Evolutionary conservation across 441 rosid genomes (phyloP).

Genomic region (Gossypium aridum): DNA sequence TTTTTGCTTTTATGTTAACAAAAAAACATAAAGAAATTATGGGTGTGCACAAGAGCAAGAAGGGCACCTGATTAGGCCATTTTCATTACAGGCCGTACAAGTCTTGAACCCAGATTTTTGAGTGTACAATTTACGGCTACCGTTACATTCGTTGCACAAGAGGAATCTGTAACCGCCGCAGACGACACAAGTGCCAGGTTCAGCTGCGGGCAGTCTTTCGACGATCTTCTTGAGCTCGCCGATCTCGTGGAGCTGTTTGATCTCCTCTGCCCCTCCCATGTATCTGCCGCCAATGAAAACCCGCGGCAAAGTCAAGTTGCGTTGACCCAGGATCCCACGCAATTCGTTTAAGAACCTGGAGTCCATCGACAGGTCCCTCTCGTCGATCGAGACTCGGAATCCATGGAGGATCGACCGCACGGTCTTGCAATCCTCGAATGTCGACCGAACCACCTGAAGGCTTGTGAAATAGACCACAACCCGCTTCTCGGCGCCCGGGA

Average conservation of each 20-base stretch:
- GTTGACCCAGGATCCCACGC: constrained; percentile 28
- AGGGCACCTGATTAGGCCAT: constrained; percentile 60
- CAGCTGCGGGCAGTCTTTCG: constrained; percentile 31
- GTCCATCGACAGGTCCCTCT: constrained; percentile 71
- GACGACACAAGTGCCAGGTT: constrained; percentile 26
- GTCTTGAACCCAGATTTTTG: constrained; percentile 45
- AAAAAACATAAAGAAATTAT: neutral
- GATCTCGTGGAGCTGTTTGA: constrained; percentile 47
- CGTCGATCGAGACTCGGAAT: constrained; percentile 53
- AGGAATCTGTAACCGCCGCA: constrained; percentile 47
- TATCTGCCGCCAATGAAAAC: constrained; percentile 54
- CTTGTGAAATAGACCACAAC: constrained; percentile 59
- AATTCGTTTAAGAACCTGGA: constrained; percentile 41
- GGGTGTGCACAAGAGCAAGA: constrained; percentile 40
- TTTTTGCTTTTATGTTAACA: neutral
- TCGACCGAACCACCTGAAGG: constrained; percentile 45
- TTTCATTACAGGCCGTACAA: constrained; percentile 49
- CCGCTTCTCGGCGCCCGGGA: constrained; percentile 55
- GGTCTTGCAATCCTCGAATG: constrained; percentile 48
- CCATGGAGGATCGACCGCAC: constrained; percentile 51
- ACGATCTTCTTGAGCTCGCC: constrained; percentile 58
- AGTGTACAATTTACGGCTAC: constrained; percentile 49
- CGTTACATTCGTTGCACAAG: constrained; percentile 45
- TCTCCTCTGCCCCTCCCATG: constrained; percentile 61
- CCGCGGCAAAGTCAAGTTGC: constrained; percentile 35